A percentile compares a stretch with the other conserved stretches of the same genome.
These are phyloP conservation scores for Yamadazyma membranifaciens DNA, from an alignment of 1,139 yeast genomes.

Conservation along the genomic window DNA sequence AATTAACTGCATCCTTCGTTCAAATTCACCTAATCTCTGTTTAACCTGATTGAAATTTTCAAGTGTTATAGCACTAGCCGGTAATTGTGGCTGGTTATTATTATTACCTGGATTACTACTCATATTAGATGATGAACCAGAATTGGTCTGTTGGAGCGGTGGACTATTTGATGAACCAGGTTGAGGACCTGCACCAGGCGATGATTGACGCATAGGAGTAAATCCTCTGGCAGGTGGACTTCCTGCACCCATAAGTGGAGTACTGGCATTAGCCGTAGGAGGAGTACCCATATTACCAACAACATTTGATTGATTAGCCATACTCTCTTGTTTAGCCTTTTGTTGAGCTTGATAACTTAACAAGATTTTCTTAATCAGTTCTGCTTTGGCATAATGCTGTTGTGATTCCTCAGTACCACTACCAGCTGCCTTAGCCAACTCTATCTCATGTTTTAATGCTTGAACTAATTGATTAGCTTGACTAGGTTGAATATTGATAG, in stretches of 20 bases:
- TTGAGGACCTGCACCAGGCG: neutral
- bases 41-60: conserved; percentile 44
- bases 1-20: conserved; percentile 33
- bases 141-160: neutral
- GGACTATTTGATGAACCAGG: neutral
- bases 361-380: conserved; percentile 55
- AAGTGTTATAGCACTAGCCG: conserved; percentile 33
- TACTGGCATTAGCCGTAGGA: neutral
- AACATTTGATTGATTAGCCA: conserved; percentile 4
- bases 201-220: neutral
- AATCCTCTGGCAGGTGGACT: neutral
- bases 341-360: conserved; percentile 43
- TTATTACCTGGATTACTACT: conserved; percentile 2
- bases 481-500: conserved; percentile 41
- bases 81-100: conserved; percentile 21
- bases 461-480: conserved; percentile 64
- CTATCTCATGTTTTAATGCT: conserved; percentile 59
- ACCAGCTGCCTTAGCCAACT: conserved; percentile 55
- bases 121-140: conserved; percentile 7
- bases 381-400: conserved; percentile 66
- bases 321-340: conserved; percentile 18
- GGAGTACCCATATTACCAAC: neutral
- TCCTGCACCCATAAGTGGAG: conserved; percentile 4
- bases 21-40: conserved; percentile 39
- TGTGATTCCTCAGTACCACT: conserved; percentile 66